Base-by-base conservation (phyloP, 73 alveolate genomes). In the Paramecium sexaurelia region DNA sequence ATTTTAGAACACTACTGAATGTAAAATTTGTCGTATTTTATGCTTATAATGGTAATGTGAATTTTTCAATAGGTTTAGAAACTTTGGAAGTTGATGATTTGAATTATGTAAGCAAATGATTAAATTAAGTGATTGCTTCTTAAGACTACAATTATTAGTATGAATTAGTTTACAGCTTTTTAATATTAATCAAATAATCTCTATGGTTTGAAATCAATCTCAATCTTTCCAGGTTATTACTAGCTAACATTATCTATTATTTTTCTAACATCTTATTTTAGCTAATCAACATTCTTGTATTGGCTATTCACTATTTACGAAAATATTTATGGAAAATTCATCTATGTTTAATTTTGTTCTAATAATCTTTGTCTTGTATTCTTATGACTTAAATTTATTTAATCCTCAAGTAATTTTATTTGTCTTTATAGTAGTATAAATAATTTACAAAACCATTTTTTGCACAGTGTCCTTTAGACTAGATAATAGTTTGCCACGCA, bases 31-130 rank as follows among this genome's bases (percentile, higher is more conserved):
- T 55, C 3, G 11, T 39, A 45, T 55, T 84, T 26, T 39, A 41
- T 17, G 91, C 26, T 68, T 17, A 20, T 26, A 82, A 19, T 22
- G 86, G 86, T 33, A 35, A 19, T 11, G 83, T 15, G 22, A 61
- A 56, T 88, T 88, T 88, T 71, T 88, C 94, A 69, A 88, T 55
- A 29, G 94, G 87, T 45, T 88, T 88, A 32, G 39, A 36, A n/a
- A 88, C 43, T 82, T 88, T 88, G 29, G 10, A 33, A 40, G 13
- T 41, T 17, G 45, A 40, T 24, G 20, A 22, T 43, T 78, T 78
- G 43, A 78, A 78, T 17, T 78, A 29, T n/a, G 17, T 8, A 17
- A 43, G 55, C 40, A 78, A 45, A 0, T 78, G 29, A 37, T 39
- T 39, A 22, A 78, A 24, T 78, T 78, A 15, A 41, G 20, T 15